Conservation (phyloP, 2,329 filamentous ascomycete species). For the Fusarium dimerum region DNA sequence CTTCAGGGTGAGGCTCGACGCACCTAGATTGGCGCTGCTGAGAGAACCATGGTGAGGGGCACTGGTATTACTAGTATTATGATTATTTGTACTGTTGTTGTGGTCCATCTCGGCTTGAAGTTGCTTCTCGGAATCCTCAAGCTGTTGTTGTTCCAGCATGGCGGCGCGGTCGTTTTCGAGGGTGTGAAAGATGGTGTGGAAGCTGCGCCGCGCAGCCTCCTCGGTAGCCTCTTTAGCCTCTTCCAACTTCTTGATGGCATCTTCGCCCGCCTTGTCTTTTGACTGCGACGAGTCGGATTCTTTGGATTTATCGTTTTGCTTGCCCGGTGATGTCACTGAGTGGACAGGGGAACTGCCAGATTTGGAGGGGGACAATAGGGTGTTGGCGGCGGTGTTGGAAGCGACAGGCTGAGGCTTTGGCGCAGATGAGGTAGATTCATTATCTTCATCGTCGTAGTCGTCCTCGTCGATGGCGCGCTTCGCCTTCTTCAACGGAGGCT, state of each 20-base stretch:
- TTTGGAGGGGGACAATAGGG: constrained; percentile 68
- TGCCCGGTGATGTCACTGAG: constrained; percentile 62
- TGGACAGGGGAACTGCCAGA: constrained; percentile 68
- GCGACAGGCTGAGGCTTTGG: constrained; percentile 50
- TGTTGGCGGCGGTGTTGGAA: constrained; percentile 50
- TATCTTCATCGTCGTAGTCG: constrained; percentile 76
- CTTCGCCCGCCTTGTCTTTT: constrained; percentile 72
- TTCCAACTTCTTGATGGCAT: constrained; percentile 90
- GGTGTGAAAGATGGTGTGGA: constrained; percentile 92
- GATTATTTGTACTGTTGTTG: constrained; percentile 53
- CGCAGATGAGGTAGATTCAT: constrained; percentile 54
- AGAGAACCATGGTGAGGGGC: constrained; percentile 80
- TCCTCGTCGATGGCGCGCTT: constrained; percentile 81
- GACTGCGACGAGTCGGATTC: constrained; percentile 49
- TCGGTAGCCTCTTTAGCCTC: constrained; percentile 89
- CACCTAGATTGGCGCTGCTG: constrained; percentile 90
- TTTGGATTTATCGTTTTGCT: constrained; percentile 55
- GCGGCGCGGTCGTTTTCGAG: constrained; percentile 93
- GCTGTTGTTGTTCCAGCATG: constrained; percentile 95
- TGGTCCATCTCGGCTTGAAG: constrained; percentile 93
- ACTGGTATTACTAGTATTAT: constrained; percentile 44
- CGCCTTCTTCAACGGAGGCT: constrained; percentile 70
- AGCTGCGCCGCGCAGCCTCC: constrained; percentile 84
- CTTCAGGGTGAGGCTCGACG: constrained; percentile 93
- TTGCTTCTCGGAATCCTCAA: constrained; percentile 95